Base-by-base conservation (phyloP, 352 stramenopile species). In the Phytophthora brassicae region DNA sequence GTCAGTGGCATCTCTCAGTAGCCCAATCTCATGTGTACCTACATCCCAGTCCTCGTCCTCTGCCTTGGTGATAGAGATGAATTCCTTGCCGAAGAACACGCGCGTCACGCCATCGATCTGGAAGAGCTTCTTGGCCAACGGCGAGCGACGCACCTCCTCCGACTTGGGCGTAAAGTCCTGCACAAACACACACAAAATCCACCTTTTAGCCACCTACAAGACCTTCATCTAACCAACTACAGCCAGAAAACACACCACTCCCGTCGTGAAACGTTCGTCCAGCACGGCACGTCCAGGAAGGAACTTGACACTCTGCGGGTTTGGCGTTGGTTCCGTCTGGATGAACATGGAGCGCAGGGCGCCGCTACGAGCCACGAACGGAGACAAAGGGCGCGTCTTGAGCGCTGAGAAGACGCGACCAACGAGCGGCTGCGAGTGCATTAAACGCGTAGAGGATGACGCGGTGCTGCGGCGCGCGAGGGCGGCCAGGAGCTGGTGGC, bases 231-330 rank as follows among this genome's bases (percentile, higher is more conserved):
- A 6, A 41, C 1, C 8, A 12, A 14, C 26, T 31, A 31, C 3
- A 42, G 20, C n/a, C n/a, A n/a, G 12, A 3, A 8, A 42, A 50
- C 59, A 22, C 49, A 76, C 68, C 56, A 94, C 80, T 42, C 86
- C 84, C n/a, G 86, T 94, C 33, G 84, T 83, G 69, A 94, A 95
- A 60, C 85, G 83, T 4, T 96, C 87, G 49, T 97, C 85, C 45
- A 99, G 80, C 36, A 98, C 89, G 3, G 75, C 65, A 51, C 85
- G 79, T 22, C 91, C 92, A 5, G 97, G 97, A 19, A 99, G 68
- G 71, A 99, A 99, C 79, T 99, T 99, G 67, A 99, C 76, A 61
- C 87, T 97, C 72, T 97, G 89, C 43, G 98, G 97, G 79, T 99
- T 99, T 3, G 98, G 98, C 45, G 98, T 99, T 31, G 89, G 72